Conservation (phyloP, 2,329 filamentous ascomycete species). For the Grosmannia huntii region DNA sequence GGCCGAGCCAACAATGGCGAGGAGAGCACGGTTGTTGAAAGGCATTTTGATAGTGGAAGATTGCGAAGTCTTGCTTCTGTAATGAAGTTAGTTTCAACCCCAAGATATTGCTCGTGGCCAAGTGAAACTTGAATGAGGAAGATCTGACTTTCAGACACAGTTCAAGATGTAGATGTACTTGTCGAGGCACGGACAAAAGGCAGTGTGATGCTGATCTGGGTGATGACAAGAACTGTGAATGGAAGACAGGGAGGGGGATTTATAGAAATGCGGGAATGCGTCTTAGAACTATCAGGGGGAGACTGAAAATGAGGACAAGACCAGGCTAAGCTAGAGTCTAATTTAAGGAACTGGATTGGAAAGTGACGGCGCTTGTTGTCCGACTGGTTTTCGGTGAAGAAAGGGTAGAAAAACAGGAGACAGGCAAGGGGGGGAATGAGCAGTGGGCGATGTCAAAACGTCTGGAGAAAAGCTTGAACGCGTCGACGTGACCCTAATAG, state of each 20-base stretch:
- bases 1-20: constrained; percentile 22
- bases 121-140: not conserved
- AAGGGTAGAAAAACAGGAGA: not conserved
- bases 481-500: not conserved
- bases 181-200: not conserved
- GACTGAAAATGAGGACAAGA: not conserved
- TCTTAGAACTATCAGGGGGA: not conserved
- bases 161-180: not conserved
- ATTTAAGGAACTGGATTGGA: constrained; percentile 6
- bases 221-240: not conserved
- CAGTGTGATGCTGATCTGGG: not conserved
- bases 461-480: not conserved
- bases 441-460: not conserved
- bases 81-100: not conserved
- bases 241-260: not conserved
- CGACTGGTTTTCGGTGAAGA: constrained; percentile 5
- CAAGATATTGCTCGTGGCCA: too few species aligned
- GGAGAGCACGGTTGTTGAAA: constrained; percentile 17
- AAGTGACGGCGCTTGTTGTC: constrained; percentile 1
- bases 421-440: not conserved
- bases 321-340: constrained; percentile 2
- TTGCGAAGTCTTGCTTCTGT: constrained; percentile 13
- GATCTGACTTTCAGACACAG: not conserved
- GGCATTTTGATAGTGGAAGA: constrained; percentile 48
- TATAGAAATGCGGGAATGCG: not conserved